Evolutionary conservation across 805 yeast genomes (phyloP), one percentile per base, ranked within the genome.

Genomic region (Saccharomycopsis olivae): DNA sequence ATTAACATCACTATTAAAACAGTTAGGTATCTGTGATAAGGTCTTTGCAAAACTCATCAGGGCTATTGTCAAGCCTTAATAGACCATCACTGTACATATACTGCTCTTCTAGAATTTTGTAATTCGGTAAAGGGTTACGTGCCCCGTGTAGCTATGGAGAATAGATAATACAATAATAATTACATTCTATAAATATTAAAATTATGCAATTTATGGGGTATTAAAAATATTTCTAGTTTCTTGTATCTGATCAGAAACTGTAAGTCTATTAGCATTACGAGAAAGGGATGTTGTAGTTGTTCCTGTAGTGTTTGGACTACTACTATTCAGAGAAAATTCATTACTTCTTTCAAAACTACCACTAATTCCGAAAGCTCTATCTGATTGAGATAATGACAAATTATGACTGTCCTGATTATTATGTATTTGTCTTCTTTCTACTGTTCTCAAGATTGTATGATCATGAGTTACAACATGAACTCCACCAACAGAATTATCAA

Each of bases 401-500:
- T 24, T 14, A 35, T 23, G 15, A 21, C n/a, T 25, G 29, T 19
- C 14, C 2, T 30, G n/a, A 14, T n/a, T n/a, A n/a, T n/a, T n/a
- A n/a, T n/a, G n/a, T n/a, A n/a, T n/a, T n/a, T n/a, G n/a, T 11
- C 28, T 31, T 20, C 16, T 28, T 15, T 35, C 31, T 5, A 45
- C 44, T 10, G 48, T 41, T 23, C 36, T 39, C 9, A 45, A 24
- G 16, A 45, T 40, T 9, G 48, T 45, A 21, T 35, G 41, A 28
- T 45, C 48, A 21, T 40, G 47, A 18, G 23, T 21, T 18, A 40
- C 38, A 9, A 38, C 28, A 15, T 39, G 35, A 3, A 44, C 34
- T 3, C 47, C 48, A 2, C 48, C 43, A 3, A 29, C 16, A 11
- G 33, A 36, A n/a, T 35, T 38, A 29, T 25, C 33, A 32, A 33